Evolutionary conservation across 257 asterid genomes (phyloP), one percentile per base, ranked within the genome.

Genomic region (Solanum lignicaule): DNA sequence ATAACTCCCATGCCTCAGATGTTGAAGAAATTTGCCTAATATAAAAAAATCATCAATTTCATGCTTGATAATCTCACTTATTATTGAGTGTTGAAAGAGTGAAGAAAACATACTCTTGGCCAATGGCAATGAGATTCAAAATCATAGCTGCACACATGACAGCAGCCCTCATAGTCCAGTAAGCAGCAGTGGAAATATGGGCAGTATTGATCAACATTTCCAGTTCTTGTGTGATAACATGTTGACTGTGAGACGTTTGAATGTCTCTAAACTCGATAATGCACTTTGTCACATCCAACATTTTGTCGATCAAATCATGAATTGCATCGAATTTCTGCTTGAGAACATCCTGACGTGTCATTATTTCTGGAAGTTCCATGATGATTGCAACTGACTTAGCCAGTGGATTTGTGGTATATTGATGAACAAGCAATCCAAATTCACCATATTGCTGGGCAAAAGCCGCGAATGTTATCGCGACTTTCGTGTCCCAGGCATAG

Each of bases 141-240:
- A 96, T 90, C 18, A 93, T 86, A 21, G 94, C 43, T 5, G 96
- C 86, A 55, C 98, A 94, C 29, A 94, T 94, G 31, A 95, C 93
- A 18, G 94, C 92, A 86, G 96, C 92, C 48, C 96, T 92, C 21
- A 94, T 89, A 87, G 93, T 84, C 98, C 97, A 95, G 46, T 96
- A 95, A 86, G 91, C 95, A 38, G 98, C 94, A 1, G 89, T 89
- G n/a, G 98, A 95, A 39, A 94, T 92, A 33, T 87, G 90, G 46
- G 91, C 89, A 5, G 87, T 87, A 3, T 91, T 89, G 10, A 86
- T 87, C 5, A 78, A 5, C 88, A 68, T 65, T 29, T 89, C 93
- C 9, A 88, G 79, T 5, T 90, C 88, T 23, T 90, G 91, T 7
- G 85, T 74, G 82, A 87, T 58, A 16, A 84, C 83, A 83, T 74